Evolutionary conservation across 345 rosid genomes (phyloP).

Genomic region (Abelmoschus esculentus): DNA sequence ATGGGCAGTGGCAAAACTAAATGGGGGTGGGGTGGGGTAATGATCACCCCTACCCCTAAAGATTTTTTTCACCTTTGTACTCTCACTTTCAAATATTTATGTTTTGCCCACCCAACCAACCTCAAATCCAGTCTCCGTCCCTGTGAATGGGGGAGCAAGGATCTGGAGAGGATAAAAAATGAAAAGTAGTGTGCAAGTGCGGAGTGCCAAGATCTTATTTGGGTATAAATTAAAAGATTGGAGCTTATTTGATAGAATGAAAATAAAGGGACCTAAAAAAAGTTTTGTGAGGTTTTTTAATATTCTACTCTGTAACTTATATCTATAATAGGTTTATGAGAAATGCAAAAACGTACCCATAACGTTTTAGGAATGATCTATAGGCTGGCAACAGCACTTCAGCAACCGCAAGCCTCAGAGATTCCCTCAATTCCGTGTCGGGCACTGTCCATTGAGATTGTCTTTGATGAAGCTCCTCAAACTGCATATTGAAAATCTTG

Average conservation of each 20-base stretch:
- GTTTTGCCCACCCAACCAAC: too few relatives aligned
- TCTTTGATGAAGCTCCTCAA: conserved; percentile 96
- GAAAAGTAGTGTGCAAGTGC: too few relatives aligned
- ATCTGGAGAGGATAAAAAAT: too few relatives aligned
- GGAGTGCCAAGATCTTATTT: too few relatives aligned
- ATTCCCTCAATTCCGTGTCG: conserved; percentile 90
- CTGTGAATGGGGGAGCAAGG: too few relatives aligned
- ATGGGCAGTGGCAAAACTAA: too few relatives aligned
- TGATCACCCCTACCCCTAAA: too few relatives aligned
- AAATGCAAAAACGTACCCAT: conserved; percentile 45
- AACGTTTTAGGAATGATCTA: conserved; percentile 81
- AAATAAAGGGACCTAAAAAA: neutral
- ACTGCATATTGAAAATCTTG: conserved; percentile 78
- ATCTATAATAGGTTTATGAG: neutral
- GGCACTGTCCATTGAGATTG: conserved; percentile 99
- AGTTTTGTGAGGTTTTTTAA: neutral
- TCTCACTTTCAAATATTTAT: too few relatives aligned
- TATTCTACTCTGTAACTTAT: neutral
- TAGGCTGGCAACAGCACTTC: conserved; percentile 97
- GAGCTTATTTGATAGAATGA: neutral
- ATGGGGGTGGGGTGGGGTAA: too few relatives aligned
- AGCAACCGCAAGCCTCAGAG: conserved; percentile 98
- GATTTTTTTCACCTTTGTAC: too few relatives aligned
- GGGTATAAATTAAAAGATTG: neutral
- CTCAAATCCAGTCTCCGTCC: too few relatives aligned